These are phyloP conservation scores for Ilex paraguariensis DNA, from an alignment of 305 asterid genomes.

Conservation along the genomic window DNA sequence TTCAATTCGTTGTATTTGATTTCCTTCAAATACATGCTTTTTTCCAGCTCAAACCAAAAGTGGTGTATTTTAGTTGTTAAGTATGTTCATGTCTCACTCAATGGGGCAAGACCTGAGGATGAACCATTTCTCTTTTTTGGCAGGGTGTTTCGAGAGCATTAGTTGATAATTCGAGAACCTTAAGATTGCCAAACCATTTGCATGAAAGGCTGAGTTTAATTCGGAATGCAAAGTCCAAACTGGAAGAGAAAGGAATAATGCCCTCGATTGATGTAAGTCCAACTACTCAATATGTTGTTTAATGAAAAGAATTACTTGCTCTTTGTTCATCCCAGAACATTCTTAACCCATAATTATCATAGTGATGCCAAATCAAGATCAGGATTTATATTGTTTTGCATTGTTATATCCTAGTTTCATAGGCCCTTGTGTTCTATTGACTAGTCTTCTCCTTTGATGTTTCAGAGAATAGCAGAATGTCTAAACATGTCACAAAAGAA, in stretches of 20 bases:
- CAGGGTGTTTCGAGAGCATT: constrained; percentile 94
- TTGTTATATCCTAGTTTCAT: background rate
- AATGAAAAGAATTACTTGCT: background rate
- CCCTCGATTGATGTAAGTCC: constrained; percentile 80
- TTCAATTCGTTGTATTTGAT: too few species aligned
- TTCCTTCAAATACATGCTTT: too few species aligned
- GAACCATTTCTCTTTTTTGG: constrained; percentile 1
- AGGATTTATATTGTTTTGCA: background rate
- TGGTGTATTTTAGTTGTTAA: too few species aligned
- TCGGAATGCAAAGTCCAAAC: constrained; percentile 75
- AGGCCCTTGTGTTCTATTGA: constrained; percentile 4
- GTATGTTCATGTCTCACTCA: too few species aligned
- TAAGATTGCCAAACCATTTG: constrained; percentile 79
- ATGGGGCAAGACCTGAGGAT: too few species aligned
- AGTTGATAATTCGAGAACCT: constrained; percentile 78
- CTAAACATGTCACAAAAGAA: constrained; percentile 86
- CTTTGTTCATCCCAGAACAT: too few species aligned
- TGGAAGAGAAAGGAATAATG: constrained; percentile 72
- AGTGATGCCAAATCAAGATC: background rate
- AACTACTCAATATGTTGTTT: background rate
- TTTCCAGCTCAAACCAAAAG: too few species aligned
- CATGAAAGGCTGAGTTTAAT: constrained; percentile 79
- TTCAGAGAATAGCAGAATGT: constrained; percentile 80
- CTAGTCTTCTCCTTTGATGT: constrained; percentile 12
- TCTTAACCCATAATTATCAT: too few species aligned